Evolutionary conservation across 2,329 filamentous ascomycete genomes (phyloP).

Genomic region (Fonsecaea monophora): DNA sequence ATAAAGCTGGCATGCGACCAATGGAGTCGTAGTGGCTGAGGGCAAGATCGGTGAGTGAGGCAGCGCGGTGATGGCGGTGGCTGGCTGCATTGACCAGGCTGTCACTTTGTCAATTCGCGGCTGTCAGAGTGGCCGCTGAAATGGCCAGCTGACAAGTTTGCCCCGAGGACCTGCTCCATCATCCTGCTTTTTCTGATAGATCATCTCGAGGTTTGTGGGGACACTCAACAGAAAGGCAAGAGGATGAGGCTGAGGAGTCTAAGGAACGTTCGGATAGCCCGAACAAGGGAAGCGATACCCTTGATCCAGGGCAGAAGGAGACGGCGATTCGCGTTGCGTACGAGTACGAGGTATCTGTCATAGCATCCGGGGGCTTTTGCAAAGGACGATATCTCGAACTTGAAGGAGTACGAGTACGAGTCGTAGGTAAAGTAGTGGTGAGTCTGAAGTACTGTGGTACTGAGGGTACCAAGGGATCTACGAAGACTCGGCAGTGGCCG

Average conservation of each 20-base stretch:
- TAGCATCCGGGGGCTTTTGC: background rate
- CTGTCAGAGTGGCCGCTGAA: constrained; percentile 2
- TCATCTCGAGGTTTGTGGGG: background rate
- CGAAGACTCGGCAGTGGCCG: constrained; percentile 8
- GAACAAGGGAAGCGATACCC: background rate
- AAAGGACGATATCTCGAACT: background rate
- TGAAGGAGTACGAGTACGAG: background rate
- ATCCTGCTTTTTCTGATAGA: constrained; percentile 4
- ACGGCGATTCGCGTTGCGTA: background rate
- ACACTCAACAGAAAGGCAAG: background rate
- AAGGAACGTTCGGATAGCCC: background rate
- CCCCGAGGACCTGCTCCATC: background rate
- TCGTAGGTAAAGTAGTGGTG: no score
- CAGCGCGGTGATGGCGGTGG: constrained; percentile 4
- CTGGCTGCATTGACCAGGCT: constrained; percentile 4
- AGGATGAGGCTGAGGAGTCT: background rate
- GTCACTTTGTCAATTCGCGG: constrained; percentile 4
- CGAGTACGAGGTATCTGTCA: background rate
- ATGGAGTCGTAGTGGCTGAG: background rate
- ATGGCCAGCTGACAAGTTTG: background rate
- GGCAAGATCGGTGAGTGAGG: constrained; percentile 1
- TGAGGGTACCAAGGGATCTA: background rate
- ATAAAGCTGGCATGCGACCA: background rate
- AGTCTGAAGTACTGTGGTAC: no score
- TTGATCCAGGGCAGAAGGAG: background rate